Percentiles rank a stretch among this genome's conserved stretches.
Evolutionary conservation across 805 yeast genomes (phyloP).

Genomic region (Yarrowia sp.): DNA sequence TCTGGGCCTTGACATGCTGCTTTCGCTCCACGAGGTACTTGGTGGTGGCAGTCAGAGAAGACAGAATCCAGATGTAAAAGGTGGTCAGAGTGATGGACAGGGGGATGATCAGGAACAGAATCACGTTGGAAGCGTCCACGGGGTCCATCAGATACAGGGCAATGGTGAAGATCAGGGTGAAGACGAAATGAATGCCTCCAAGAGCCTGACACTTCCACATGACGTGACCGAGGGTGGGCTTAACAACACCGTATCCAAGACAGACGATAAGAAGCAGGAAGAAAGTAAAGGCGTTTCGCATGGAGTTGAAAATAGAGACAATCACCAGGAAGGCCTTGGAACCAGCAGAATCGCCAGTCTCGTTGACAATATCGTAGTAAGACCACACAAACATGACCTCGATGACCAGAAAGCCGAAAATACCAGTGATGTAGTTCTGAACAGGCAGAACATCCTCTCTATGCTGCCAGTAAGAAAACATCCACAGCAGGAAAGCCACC

Average conservation of each 20-base stretch:
- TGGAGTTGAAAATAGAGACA: conserved; percentile 74
- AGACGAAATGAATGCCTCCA: conserved; percentile 55
- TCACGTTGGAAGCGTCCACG: conserved; percentile 44
- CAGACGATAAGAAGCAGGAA: conserved; percentile 82
- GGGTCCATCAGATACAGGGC: conserved; percentile 54
- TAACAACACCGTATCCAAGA: conserved; percentile 92
- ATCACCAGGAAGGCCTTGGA: conserved; percentile 74
- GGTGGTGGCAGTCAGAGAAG: conserved; percentile 72
- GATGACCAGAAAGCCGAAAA: conserved; percentile 74
- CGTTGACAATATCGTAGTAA: conserved; percentile 78
- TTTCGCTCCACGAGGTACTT: conserved; percentile 74
- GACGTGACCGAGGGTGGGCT: conserved; percentile 73
- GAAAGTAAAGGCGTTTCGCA: conserved; percentile 81
- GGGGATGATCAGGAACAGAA: conserved; percentile 67
- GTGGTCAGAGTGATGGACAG: conserved; percentile 63
- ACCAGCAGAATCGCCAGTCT: conserved; percentile 50
- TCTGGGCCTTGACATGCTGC: conserved; percentile 83
- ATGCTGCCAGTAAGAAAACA: conserved; percentile 80
- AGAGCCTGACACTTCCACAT: conserved; percentile 71
- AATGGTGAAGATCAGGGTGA: conserved; percentile 54
- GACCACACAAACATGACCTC: conserved; percentile 91
- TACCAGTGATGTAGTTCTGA: conserved; percentile 85
- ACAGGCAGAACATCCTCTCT: conserved; percentile 84
- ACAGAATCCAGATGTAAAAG: conserved; percentile 72
- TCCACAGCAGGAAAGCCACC: conserved; percentile 75